Evolutionary conservation across 1,284 basidiomycete genomes (phyloP).

Genomic region (Tetrapyrgos nigripes): DNA sequence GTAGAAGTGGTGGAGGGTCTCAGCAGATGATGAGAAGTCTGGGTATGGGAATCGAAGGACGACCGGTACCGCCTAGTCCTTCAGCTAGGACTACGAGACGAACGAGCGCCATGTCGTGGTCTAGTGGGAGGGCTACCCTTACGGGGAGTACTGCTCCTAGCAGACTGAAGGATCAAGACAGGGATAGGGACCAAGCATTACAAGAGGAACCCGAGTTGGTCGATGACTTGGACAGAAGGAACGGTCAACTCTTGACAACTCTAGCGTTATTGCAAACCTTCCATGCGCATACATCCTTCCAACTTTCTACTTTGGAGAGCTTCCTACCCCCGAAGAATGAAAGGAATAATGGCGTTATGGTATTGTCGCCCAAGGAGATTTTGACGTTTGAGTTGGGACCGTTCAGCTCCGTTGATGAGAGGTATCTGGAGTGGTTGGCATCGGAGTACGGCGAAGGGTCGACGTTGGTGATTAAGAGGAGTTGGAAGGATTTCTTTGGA

Average conservation of each 20-base stretch:
- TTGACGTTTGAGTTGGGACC: constrained; percentile 73
- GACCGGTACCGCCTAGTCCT: constrained; percentile 26
- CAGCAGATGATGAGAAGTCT: constrained; percentile 51
- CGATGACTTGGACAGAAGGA: constrained; percentile 37
- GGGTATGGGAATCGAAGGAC: constrained; percentile 75
- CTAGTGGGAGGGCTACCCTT: constrained; percentile 39
- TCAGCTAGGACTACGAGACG: constrained; percentile 43
- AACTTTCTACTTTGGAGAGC: constrained; percentile 63
- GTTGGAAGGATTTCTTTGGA: constrained; percentile 53
- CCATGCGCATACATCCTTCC: constrained; percentile 71
- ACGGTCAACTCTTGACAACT: constrained; percentile 63
- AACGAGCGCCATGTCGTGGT: constrained; percentile 49
- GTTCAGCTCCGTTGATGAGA: constrained; percentile 68
- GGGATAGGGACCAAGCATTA: constrained; percentile 32
- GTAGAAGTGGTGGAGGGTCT: not conserved
- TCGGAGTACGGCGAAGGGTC: constrained; percentile 63
- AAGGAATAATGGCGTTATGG: constrained; percentile 28
- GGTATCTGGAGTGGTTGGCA: constrained; percentile 77
- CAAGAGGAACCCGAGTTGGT: constrained; percentile 27
- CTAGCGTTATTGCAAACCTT: constrained; percentile 75
- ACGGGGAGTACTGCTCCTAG: not conserved
- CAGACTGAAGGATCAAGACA: not conserved
- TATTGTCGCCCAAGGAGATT: constrained; percentile 64
- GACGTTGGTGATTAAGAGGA: constrained; percentile 45
- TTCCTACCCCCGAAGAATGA: constrained; percentile 42